phyloP scores from a whole-genome alignment of 2,329 filamentous ascomycete genomes.

The Elsinoe fawcettii region DNA sequence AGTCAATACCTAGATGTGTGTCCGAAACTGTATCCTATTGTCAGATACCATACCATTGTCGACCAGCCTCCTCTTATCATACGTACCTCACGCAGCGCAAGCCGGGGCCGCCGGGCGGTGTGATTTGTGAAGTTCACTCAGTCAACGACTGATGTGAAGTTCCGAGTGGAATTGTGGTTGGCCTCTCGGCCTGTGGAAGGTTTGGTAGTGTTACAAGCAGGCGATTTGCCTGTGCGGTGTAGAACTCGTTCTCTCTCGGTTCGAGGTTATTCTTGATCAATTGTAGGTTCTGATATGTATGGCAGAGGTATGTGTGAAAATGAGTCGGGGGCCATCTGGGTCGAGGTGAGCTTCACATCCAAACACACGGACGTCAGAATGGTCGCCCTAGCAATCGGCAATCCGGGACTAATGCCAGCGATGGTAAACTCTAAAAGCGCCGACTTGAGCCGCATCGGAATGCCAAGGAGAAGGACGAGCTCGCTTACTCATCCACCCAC shows the following conservation, averaged over 20 bases:
- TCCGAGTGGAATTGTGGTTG: neutral
- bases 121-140: conserved; percentile 39
- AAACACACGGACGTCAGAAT: conserved; percentile 8
- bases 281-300: conserved; percentile 1
- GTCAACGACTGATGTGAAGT: conserved; percentile 19
- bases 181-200: conserved; percentile 13
- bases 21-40: conserved; percentile 23
- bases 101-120: conserved; percentile 67
- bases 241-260: neutral
- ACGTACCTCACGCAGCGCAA: conserved; percentile 75
- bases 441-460: neutral
- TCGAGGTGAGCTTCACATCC: neutral
- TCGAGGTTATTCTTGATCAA: neutral
- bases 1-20: conserved; percentile 26
- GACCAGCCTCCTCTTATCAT: conserved; percentile 18
- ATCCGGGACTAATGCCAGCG: neutral
- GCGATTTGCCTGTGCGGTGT: conserved; percentile 5
- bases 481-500: conserved; percentile 12
- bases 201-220: conserved; percentile 12
- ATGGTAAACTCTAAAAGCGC: neutral
- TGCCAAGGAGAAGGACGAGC: neutral
- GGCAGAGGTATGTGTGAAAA: neutral
- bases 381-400: conserved; percentile 6
- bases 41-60: conserved; percentile 17
- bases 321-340: neutral